Evolutionary conservation across 2,329 filamentous ascomycete genomes (phyloP).

Genomic region (Hypoxylon sp.): DNA sequence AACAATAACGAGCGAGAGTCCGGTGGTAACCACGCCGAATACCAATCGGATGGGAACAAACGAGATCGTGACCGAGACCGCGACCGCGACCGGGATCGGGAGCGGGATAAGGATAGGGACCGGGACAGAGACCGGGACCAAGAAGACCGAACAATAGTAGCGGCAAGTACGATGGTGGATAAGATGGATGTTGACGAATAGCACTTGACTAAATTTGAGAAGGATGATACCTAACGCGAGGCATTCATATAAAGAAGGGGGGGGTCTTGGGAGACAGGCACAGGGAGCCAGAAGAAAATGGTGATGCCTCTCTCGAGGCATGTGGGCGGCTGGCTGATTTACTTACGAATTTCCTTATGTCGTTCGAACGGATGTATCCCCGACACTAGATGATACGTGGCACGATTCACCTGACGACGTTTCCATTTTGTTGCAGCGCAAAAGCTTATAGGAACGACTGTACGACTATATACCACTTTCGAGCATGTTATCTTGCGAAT

Average conservation of each 20-base stretch:
- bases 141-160: constrained; percentile 55
- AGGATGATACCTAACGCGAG: constrained; percentile 15
- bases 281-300: constrained; percentile 19
- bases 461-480: constrained; percentile 45
- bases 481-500: constrained; percentile 27
- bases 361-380: constrained; percentile 22
- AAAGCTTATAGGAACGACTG: constrained; percentile 41
- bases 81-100: constrained; percentile 14
- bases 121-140: constrained; percentile 40
- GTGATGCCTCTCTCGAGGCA: constrained; percentile 9
- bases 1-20: constrained; percentile 50
- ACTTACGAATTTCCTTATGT: constrained; percentile 43
- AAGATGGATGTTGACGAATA: constrained; percentile 57
- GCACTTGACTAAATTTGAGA: constrained; percentile 27
- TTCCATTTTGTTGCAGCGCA: constrained; percentile 35
- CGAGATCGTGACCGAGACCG: constrained; percentile 41
- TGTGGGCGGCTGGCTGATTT: constrained; percentile 3
- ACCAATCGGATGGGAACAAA: constrained; percentile 53
- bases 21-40: constrained; percentile 47
- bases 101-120: constrained; percentile 22
- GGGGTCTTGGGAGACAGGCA: neutral
- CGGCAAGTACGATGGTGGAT: constrained; percentile 55
- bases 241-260: constrained; percentile 11
- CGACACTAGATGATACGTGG: constrained; percentile 36
- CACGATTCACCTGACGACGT: constrained; percentile 37